Evolutionary conservation across 1,139 yeast genomes (phyloP).

Genomic region (Debaryomycetaceae sp.): DNA sequence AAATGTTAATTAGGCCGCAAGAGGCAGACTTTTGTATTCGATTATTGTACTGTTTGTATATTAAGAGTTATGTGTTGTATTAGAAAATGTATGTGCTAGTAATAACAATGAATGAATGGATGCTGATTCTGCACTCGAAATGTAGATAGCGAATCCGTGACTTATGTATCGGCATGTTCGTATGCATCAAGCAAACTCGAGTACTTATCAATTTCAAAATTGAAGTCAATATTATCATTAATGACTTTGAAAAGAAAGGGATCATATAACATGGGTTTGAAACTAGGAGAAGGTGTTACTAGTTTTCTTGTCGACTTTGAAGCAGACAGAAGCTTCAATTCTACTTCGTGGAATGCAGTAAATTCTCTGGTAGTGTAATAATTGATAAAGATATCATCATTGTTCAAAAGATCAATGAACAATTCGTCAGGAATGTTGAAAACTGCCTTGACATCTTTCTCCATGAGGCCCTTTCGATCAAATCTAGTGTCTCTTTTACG

Average conservation of each 20-base stretch:
- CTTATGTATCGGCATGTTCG: background rate
- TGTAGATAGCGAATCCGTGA: background rate
- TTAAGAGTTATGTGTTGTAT: background rate
- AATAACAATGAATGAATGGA: background rate
- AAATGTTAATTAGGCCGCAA: background rate
- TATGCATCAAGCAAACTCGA: slow-evolving; percentile 13
- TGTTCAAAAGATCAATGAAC: slow-evolving; percentile 23
- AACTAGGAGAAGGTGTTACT: slow-evolving; percentile 22
- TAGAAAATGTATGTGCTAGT: background rate
- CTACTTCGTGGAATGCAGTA: slow-evolving; percentile 36
- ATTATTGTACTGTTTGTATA: background rate
- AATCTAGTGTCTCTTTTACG: background rate
- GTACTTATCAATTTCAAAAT: slow-evolving; percentile 20
- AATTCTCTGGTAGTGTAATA: slow-evolving; percentile 25
- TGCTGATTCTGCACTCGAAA: background rate
- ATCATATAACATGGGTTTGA: slow-evolving; percentile 33
- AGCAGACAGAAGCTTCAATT: slow-evolving; percentile 28
- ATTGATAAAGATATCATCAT: slow-evolving; percentile 33
- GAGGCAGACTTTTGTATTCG: background rate
- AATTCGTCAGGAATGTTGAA: slow-evolving; percentile 20
- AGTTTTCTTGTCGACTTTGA: slow-evolving; percentile 28
- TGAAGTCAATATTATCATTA: slow-evolving; percentile 23
- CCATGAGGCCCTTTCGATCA: slow-evolving; percentile 12
- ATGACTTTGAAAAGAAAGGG: slow-evolving; percentile 30
- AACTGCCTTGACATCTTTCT: slow-evolving; percentile 18